Base-by-base conservation (phyloP, 257 asterid genomes). In the Rubia yunnanensis region DNA sequence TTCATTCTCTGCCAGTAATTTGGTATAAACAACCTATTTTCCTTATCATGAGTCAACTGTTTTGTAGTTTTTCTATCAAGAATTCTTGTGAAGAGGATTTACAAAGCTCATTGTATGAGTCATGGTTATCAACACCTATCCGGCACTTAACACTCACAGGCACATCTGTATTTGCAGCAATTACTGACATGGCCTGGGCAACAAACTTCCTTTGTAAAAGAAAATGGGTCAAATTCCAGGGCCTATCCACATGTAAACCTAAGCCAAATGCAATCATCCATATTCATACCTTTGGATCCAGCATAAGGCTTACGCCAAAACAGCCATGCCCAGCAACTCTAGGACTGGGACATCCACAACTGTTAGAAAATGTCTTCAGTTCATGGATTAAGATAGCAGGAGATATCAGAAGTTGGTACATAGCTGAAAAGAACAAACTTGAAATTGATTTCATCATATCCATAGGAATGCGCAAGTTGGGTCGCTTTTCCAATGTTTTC, bases 321-420 rank as follows among this genome's bases (percentile, higher is more conserved):
- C 98, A 92, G 68, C 98, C 98, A 78, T 92, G 88, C 68, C 98
- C 96, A 80, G 97, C 98, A 73, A 89, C 97, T 78, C 78, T 92
- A 2, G 96, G 88, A 67, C 97, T 89, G 63, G 98, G 97, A 73
- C 98, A 92, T 63, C 98, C 98, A 73, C 98, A 92, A 70, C 98
- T 92, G 89, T 69, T n/a, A 50, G 74, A 54, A 48, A 74, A 57
- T 26, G 15, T 53, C 62, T 17, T 72, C 60, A 68, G 71, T 71
- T 64, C 79, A 70, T 61, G 58, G 23, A 65, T 38, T 50, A 58
- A 64, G 44, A 60, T 27, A 70, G 65, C 48, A 66, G 67, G 63
- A 20, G n/a, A 60, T 30, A 52, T 7, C 38, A 28, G 64, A 64
- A 23, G 58, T 41, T 69, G 60, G 22, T 57, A 18, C 26, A 20